Conservation (phyloP, 2,329 filamentous ascomycete genomes). For the Monosporascus sp. region DNA sequence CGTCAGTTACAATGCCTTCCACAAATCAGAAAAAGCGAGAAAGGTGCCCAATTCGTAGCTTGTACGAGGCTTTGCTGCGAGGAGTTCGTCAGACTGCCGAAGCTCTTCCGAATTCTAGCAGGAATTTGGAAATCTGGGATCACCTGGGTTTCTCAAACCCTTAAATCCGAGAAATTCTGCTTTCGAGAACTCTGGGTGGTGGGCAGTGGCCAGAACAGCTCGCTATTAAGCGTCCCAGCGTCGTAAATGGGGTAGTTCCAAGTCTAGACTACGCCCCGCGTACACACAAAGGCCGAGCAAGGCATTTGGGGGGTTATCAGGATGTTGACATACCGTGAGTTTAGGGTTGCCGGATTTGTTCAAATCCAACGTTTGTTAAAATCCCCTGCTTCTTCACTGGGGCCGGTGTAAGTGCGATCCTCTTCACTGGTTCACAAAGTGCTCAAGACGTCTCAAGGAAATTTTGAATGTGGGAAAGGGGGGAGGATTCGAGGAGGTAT, state of each 20-base stretch:
- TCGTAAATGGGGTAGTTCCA: background rate
- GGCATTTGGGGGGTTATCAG: background rate
- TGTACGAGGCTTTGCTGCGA: too few relatives aligned
- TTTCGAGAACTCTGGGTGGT: too few relatives aligned
- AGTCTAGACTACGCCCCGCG: background rate
- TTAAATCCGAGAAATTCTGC: too few relatives aligned
- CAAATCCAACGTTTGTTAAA: background rate
- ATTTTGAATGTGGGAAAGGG: constrained; percentile 2
- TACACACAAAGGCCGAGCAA: background rate
- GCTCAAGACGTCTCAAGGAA: background rate
- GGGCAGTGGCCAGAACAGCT: too few relatives aligned
- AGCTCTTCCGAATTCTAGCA: too few relatives aligned
- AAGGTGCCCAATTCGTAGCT: background rate
- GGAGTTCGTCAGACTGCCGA: too few relatives aligned
- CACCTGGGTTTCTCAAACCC: too few relatives aligned
- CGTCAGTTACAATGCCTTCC: background rate
- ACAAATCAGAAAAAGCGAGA: background rate
- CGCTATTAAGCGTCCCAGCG: background rate
- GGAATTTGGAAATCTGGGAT: too few relatives aligned
- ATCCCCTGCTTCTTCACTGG: background rate
- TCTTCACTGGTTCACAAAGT: constrained; percentile 3
- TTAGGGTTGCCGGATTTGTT: background rate
- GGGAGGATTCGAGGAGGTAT: background rate
- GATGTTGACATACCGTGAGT: background rate
- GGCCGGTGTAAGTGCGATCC: background rate